Evolutionary conservation across 208 protist species (phyloP), one percentile per base, ranked within the genome.

Genomic region (Lotmaria passim): DNA sequence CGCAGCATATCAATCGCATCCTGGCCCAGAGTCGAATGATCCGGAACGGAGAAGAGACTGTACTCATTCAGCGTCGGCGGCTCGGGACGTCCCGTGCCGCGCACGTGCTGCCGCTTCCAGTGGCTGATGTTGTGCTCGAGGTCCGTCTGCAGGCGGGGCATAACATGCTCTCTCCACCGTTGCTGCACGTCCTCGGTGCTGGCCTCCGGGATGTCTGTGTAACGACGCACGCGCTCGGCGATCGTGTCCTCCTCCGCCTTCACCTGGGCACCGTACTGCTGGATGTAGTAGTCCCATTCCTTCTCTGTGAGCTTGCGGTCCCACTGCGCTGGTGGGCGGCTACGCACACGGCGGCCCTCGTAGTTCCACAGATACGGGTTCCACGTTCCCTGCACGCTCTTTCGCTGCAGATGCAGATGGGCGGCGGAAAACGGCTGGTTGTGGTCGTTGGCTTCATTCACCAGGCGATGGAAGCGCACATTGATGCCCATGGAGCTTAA

Each of bases 351-450:
- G 15, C 55, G 19, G 7, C 65, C 59, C 62, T 96, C 90, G 60
- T 79, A 89, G 66, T 83, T 75, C 86, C 87, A 96, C 24, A 96
- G 76, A 71, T 84, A 96, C 36, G 90, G 87, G 43, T 89, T 91
- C 88, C 90, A 96, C 46, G 75, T 71, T 0, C 90, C 90, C 72
- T 96, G 90, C 15, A 96, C 83, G 43, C 80, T 90, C 30, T 71
- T 65, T 23, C 87, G 85, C 73, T 90, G 82, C 33, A 82, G 69
- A 50, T 96, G 85, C 39, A 89, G 43, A 64, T 93, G 84, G 0
- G 78, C 28, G 3, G 83, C 83, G 30, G 64, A 75, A 52, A 96
- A 96, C 17, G 86, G 76, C 23, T 77, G 52, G 48, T 86, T 86
- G 66, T 79, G 67, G 71, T 93, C 87, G 58, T 96, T 96, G 0